phyloP scores from a whole-genome alignment of 1,284 basidiomycete species.

The Ceratobasidium theobromae region DNA sequence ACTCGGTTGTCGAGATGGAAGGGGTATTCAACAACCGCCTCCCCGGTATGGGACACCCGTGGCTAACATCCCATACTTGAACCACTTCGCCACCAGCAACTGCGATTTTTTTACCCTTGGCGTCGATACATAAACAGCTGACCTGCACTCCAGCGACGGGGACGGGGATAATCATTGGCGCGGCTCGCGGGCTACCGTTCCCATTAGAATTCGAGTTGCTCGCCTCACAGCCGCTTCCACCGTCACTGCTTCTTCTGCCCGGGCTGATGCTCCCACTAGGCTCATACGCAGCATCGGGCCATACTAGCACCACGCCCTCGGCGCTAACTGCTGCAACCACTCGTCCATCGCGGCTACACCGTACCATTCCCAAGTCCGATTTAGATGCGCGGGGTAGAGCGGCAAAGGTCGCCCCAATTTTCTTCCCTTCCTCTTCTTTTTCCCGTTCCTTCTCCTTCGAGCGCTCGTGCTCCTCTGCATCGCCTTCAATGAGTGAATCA shows the following conservation, averaged over 20 bases:
- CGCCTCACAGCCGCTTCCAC: too few relatives aligned
- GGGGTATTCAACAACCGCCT: slow-evolving; percentile 34
- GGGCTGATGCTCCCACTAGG: background rate
- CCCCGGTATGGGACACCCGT: slow-evolving; percentile 2
- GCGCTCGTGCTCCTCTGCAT: slow-evolving; percentile 36
- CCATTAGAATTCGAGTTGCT: background rate
- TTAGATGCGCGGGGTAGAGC: slow-evolving; percentile 74
- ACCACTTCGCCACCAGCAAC: slow-evolving; percentile 17
- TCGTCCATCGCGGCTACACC: slow-evolving; percentile 63
- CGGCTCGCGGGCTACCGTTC: slow-evolving; percentile 50
- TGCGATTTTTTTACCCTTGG: slow-evolving; percentile 42
- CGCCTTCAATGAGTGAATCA: slow-evolving; percentile 43
- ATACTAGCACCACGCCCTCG: slow-evolving; percentile 74
- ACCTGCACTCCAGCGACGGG: slow-evolving; percentile 48
- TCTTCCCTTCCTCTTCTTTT: slow-evolving; percentile 42
- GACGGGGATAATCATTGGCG: slow-evolving; percentile 63
- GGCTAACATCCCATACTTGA: slow-evolving; percentile 19
- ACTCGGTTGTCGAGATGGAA: slow-evolving; percentile 39
- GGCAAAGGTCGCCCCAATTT: slow-evolving; percentile 57
- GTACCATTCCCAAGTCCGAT: slow-evolving; percentile 81
- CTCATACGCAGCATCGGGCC: slow-evolving; percentile 45
- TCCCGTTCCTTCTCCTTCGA: slow-evolving; percentile 33
- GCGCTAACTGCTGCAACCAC: slow-evolving; percentile 70
- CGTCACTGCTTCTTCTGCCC: background rate
- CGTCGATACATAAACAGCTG: slow-evolving; percentile 49